Evolutionary conservation across 768 basidiomycete species (phyloP).

Genomic region (Tylopilus vinaceipallidus): DNA sequence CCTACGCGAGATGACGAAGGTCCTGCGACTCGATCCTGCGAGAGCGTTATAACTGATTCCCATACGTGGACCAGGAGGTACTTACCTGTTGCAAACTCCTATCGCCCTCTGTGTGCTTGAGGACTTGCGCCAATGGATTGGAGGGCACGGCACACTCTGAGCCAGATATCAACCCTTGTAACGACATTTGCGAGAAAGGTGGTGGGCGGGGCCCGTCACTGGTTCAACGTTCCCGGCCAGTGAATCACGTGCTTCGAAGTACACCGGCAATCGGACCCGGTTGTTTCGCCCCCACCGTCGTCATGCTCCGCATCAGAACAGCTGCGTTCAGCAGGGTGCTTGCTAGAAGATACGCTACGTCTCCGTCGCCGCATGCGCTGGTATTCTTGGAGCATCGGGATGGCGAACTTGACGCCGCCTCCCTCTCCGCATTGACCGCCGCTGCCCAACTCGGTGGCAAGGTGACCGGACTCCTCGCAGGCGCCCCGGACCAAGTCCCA

Average conservation of each 20-base stretch:
- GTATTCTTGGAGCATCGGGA: constrained; percentile 88
- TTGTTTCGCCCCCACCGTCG: background rate
- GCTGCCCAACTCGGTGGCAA: constrained; percentile 83
- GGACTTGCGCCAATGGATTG: constrained; percentile 85
- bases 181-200: constrained; percentile 48
- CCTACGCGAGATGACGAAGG: constrained; percentile 70
- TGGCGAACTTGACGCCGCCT: constrained; percentile 79
- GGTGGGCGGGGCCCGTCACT: too few species aligned
- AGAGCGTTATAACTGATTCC: background rate
- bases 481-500: constrained; percentile 64
- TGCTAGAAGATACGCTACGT: constrained; percentile 51
- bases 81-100: constrained; percentile 82
- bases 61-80: background rate
- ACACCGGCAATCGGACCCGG: too few species aligned
- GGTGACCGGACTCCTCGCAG: constrained; percentile 77
- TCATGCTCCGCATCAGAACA: constrained; percentile 23
- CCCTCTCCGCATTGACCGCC: constrained; percentile 89
- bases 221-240: too few species aligned
- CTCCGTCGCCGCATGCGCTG: constrained; percentile 66
- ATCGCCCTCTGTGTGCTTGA: constrained; percentile 89
- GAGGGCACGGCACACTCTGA: constrained; percentile 82
- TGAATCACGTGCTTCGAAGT: too few species aligned
- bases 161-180: constrained; percentile 80
- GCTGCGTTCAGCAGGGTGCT: constrained; percentile 32
- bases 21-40: constrained; percentile 71